Conservation (phyloP, 192 early-diverging fungal genomes). For the Umbelopsis sp. region DNA sequence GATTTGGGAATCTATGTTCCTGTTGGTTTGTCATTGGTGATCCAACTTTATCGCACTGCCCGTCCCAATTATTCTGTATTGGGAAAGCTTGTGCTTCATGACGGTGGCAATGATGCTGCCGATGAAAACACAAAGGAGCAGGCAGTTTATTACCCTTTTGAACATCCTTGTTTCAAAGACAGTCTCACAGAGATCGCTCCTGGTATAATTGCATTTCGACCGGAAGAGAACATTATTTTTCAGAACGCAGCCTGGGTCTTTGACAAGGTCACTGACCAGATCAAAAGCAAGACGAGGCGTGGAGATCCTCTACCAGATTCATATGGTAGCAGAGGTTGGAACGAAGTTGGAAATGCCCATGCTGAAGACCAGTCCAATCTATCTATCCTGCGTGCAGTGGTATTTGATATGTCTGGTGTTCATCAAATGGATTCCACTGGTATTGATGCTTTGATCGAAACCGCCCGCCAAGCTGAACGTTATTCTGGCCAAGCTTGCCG, state of each 20-base stretch:
- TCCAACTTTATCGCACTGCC: slow-evolving; percentile 83
- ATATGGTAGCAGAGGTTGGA: slow-evolving; percentile 28
- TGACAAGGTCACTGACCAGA: slow-evolving; percentile 48
- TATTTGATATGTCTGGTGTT: slow-evolving; percentile 84
- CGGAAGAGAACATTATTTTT: slow-evolving; percentile 69
- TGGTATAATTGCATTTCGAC: slow-evolving; percentile 73
- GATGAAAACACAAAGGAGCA: not conserved
- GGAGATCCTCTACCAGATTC: slow-evolving; percentile 19
- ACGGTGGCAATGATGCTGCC: not conserved
- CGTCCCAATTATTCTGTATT: slow-evolving; percentile 64
- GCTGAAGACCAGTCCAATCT: slow-evolving; percentile 41
- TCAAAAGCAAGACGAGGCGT: slow-evolving; percentile 30
- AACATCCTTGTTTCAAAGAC: slow-evolving; percentile 11
- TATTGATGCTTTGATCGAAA: slow-evolving; percentile 72
- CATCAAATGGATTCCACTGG: slow-evolving; percentile 82
- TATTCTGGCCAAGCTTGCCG: slow-evolving; percentile 20
- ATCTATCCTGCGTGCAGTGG: slow-evolving; percentile 66
- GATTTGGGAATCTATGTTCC: slow-evolving; percentile 80
- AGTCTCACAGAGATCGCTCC: slow-evolving; percentile 35
- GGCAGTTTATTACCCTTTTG: slow-evolving; percentile 30
- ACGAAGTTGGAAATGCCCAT: slow-evolving; percentile 44
- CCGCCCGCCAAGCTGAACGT: slow-evolving; percentile 41
- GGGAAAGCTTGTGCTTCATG: slow-evolving; percentile 36
- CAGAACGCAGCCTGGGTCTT: slow-evolving; percentile 68
- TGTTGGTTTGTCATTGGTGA: slow-evolving; percentile 68